phyloP scores from a whole-genome alignment of 768 basidiomycete genomes.

The Agrocybe pediades region DNA sequence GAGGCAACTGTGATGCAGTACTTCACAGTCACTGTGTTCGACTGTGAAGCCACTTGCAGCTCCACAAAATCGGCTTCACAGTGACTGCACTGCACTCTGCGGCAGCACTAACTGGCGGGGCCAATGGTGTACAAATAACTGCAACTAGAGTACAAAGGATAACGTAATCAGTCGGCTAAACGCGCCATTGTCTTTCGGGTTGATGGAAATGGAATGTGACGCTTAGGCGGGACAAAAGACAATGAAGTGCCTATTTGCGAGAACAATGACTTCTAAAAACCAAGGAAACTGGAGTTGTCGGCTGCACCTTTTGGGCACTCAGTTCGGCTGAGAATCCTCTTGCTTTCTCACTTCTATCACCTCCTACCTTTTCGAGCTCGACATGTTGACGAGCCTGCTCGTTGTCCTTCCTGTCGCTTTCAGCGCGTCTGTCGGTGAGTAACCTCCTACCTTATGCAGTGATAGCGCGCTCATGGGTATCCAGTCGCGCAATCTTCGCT shows the following conservation, averaged over 20 bases:
- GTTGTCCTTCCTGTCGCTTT: conserved; percentile 29
- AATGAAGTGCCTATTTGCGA: not conserved
- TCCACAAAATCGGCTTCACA: too few species aligned
- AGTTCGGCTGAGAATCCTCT: conserved; percentile 1
- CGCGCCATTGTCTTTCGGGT: not conserved
- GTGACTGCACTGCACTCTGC: too few species aligned
- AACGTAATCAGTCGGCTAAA: not conserved
- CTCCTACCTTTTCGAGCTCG: conserved; percentile 17
- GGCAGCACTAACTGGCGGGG: too few species aligned
- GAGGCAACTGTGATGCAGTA: too few species aligned
- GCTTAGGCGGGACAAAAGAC: not conserved
- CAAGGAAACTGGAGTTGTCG: conserved; percentile 8
- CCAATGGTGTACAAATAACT: too few species aligned
- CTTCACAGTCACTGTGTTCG: too few species aligned
- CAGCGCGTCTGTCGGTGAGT: conserved; percentile 39
- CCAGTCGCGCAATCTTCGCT: conserved; percentile 59
- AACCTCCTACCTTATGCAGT: not conserved
- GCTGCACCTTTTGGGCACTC: conserved; percentile 2
- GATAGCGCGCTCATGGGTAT: conserved; percentile 8
- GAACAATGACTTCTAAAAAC: conserved; percentile 9
- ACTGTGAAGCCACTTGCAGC: too few species aligned
- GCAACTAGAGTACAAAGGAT: too few species aligned
- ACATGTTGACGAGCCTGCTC: conserved; percentile 37
- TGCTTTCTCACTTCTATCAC: conserved; percentile 19
- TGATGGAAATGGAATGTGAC: too few species aligned